A percentile compares a stretch with the other conserved stretches of the same genome.
These are phyloP conservation scores for Aspergillus sclerotioniger DNA, from an alignment of 495 filamentous ascomycete species.

Conservation along the genomic window DNA sequence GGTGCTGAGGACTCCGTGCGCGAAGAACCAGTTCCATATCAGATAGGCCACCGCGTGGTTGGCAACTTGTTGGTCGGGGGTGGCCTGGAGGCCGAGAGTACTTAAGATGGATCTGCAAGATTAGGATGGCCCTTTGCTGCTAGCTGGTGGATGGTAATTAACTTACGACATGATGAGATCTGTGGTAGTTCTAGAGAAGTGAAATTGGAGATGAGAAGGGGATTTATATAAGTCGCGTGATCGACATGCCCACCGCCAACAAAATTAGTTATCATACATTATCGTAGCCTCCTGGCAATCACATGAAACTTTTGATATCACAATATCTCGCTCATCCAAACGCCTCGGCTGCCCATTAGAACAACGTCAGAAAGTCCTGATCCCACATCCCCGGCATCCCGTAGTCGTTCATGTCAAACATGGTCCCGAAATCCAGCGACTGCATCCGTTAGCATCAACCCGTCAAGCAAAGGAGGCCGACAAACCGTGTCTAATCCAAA, in stretches of 20 bases:
- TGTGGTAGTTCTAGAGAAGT: background rate
- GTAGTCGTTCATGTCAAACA: constrained; percentile 33
- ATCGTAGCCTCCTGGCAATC: background rate
- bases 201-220: background rate
- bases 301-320: background rate
- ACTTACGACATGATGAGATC: constrained; percentile 15
- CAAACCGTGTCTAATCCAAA: constrained; percentile 33
- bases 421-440: constrained; percentile 36
- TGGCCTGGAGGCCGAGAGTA: constrained; percentile 27
- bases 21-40: constrained; percentile 45
- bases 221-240: background rate
- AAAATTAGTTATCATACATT: background rate
- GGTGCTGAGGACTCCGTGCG: constrained; percentile 43
- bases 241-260: background rate
- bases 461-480: background rate
- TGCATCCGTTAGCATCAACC: constrained; percentile 23
- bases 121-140: too few relatives aligned
- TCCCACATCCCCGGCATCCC: constrained; percentile 33
- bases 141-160: background rate
- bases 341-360: constrained; percentile 1
- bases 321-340: background rate
- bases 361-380: constrained; percentile 23
- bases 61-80: constrained; percentile 16
- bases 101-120: constrained; percentile 22
- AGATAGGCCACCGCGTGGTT: constrained; percentile 43